These are phyloP conservation scores for Bipolaris cookei DNA, from an alignment of 2,329 filamentous ascomycete species.

Conservation along the genomic window DNA sequence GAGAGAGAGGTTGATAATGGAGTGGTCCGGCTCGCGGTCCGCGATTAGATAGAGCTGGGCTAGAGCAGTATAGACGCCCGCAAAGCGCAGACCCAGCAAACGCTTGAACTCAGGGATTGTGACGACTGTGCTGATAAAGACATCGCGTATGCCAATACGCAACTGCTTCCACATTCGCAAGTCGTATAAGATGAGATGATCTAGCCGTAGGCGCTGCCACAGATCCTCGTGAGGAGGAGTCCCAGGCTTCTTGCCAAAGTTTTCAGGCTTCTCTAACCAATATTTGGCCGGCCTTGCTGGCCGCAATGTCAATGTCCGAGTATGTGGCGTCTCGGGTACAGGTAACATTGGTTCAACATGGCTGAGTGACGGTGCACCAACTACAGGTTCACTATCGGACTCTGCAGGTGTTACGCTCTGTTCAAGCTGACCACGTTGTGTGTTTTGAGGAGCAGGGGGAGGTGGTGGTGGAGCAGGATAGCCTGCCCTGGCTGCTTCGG, in stretches of 20 bases:
- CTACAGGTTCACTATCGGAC: slow-evolving; percentile 72
- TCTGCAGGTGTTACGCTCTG: slow-evolving; percentile 73
- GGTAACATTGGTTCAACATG: slow-evolving; percentile 70
- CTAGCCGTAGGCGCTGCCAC: slow-evolving; percentile 84
- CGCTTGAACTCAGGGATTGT: slow-evolving; percentile 96
- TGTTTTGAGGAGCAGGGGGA: slow-evolving; percentile 23
- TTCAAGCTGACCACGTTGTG: slow-evolving; percentile 56
- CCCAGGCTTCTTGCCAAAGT: slow-evolving; percentile 67
- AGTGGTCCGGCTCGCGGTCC: slow-evolving; percentile 95
- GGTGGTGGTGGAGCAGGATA: slow-evolving; percentile 64
- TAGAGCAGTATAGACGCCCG: slow-evolving; percentile 89
- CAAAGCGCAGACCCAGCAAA: slow-evolving; percentile 88
- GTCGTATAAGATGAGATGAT: slow-evolving; percentile 95
- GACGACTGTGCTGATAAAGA: slow-evolving; percentile 96
- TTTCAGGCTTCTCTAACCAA: slow-evolving; percentile 82
- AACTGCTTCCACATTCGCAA: slow-evolving; percentile 96
- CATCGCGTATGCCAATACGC: slow-evolving; percentile 84
- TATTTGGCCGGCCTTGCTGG: slow-evolving; percentile 75
- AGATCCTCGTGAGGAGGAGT: slow-evolving; percentile 82
- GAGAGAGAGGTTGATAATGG: slow-evolving; percentile 95
- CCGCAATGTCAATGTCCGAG: slow-evolving; percentile 52
- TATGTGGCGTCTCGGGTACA: slow-evolving; percentile 79
- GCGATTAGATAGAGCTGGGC: slow-evolving; percentile 95
- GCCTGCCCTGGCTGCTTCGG: slow-evolving; percentile 78
- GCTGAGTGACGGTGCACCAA: slow-evolving; percentile 63